phyloP scores from a whole-genome alignment of 2,329 filamentous ascomycete species.

The Colletotrichum navitas region DNA sequence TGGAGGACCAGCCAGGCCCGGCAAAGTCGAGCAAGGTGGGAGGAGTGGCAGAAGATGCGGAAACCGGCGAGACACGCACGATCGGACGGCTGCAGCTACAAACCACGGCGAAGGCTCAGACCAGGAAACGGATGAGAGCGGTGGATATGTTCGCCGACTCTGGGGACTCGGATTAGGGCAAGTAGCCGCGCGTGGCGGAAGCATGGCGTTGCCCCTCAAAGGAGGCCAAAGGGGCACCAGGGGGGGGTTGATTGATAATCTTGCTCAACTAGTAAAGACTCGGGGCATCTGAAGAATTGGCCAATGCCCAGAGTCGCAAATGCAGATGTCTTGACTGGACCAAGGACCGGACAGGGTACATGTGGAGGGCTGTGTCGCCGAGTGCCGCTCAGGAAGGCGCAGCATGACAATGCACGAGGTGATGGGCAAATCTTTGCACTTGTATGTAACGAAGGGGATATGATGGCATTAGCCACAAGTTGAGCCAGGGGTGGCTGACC shows the following conservation, averaged over 20 bases:
- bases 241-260: slow-evolving; percentile 23
- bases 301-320: slow-evolving; percentile 27
- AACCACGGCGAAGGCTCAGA: slow-evolving; percentile 47
- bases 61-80: slow-evolving; percentile 16
- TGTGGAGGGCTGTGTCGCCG: slow-evolving; percentile 32
- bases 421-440: not conserved
- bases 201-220: slow-evolving; percentile 3
- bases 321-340: slow-evolving; percentile 29
- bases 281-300: slow-evolving; percentile 20
- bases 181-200: slow-evolving; percentile 38
- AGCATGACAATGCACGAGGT: slow-evolving; percentile 5
- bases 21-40: slow-evolving; percentile 24
- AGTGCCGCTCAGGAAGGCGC: slow-evolving; percentile 9
- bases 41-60: slow-evolving; percentile 42
- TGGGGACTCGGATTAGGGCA: slow-evolving; percentile 62
- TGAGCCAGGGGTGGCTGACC: not conserved
- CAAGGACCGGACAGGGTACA: slow-evolving; percentile 19
- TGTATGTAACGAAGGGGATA: not conserved
- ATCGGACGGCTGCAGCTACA: slow-evolving; percentile 45
- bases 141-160: slow-evolving; percentile 91
- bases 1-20: slow-evolving; percentile 32
- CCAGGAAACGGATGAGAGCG: slow-evolving; percentile 76
- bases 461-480: slow-evolving; percentile 6
- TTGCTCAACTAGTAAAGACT: slow-evolving; percentile 33
- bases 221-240: slow-evolving; percentile 14